Percentiles rank a stretch among this genome's conserved stretches.
phyloP scores from a whole-genome alignment of 768 basidiomycete genomes.

The Leccinellum rugosiceps region DNA sequence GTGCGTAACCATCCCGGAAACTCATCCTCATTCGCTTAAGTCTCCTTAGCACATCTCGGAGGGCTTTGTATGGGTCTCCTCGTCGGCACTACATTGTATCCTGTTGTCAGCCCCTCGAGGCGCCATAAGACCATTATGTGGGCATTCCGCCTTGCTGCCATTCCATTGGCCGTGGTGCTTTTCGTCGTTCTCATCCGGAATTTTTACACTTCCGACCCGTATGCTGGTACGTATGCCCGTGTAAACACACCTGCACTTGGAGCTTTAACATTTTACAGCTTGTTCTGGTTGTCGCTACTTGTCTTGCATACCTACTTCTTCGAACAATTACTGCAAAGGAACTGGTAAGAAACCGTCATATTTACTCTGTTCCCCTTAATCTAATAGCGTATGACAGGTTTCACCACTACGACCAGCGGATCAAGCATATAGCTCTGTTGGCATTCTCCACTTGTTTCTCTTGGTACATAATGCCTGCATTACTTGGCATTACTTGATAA shows the following conservation, averaged over 20 bases:
- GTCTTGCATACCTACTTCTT: conserved; percentile 79
- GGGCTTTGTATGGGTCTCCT: conserved; percentile 85
- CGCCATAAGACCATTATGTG: conserved; percentile 72
- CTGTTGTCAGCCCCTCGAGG: conserved; percentile 79
- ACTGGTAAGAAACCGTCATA: conserved; percentile 28
- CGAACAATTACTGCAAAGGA: conserved; percentile 66
- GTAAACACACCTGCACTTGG: not conserved
- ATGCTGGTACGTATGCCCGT: conserved; percentile 54
- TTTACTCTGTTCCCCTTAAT: not conserved
- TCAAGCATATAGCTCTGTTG: conserved; percentile 22
- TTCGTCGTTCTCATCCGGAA: conserved; percentile 83
- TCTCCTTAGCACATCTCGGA: conserved; percentile 72
- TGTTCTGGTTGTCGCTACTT: conserved; percentile 87
- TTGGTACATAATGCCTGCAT: conserved; percentile 4
- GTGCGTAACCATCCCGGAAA: conserved; percentile 33
- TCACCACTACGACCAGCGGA: conserved; percentile 31
- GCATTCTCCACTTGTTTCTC: not conserved
- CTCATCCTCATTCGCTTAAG: not conserved
- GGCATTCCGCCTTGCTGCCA: conserved; percentile 65
- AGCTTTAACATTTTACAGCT: conserved; percentile 40
- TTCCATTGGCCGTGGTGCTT: conserved; percentile 73
- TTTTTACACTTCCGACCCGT: conserved; percentile 87
- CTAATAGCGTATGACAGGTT: conserved; percentile 17
- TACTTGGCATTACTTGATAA: not conserved
- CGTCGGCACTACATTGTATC: conserved; percentile 80